Base-by-base conservation (phyloP, 2,329 filamentous ascomycete genomes). In the Fusarium sp. region DNA sequence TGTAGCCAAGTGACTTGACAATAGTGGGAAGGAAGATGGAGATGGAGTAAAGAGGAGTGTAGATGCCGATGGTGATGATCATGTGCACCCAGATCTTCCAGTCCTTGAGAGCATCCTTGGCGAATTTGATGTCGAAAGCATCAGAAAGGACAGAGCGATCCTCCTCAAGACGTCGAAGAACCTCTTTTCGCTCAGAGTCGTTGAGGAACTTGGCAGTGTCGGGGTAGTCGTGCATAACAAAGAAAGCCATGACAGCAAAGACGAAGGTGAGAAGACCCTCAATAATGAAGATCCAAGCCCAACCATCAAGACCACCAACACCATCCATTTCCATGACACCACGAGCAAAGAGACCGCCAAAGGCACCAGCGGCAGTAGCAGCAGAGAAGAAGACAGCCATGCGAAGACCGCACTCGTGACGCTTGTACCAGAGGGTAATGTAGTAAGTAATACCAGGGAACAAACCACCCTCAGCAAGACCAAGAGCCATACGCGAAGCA, bases 201-300 rank as follows among this genome's bases (percentile, higher is more conserved):
- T 76, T 80, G 12, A 88, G 82, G 72, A 88, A 88, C 65, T 79
- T 82, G 51, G 85, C 84, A 14, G 77, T 82, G 16, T 78, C 80
- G 7, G 89, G 88, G 73, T 88, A 91, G 76, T 91, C 89, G 65
- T 87, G 80, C 74, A 91, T 87, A 47, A 82, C 79, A 76, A 83
- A 87, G 72, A 83, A 84, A 41, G 83, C 83, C 42, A 75, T 72
- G 40, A 84, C 66, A 42, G 85, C 77, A 44, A 86, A 80, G 32
- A 83, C 3, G 7, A 87, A 76, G 8, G 85, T 87, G 24, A 83
- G 72, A 22, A 86, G 62, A 30, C 87, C 86, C 77, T 92, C 90
- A 6, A 93, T 81, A 62, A 94, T 91, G 77, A 95, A 95, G 54
- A 95, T 94, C 92, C 91, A 94, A 3, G 87, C 84, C 92, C 92